Percentiles rank a stretch among this genome's conserved stretches.
Conservation (phyloP, 306 rosid species). For the Acacia crassicarpa region DNA sequence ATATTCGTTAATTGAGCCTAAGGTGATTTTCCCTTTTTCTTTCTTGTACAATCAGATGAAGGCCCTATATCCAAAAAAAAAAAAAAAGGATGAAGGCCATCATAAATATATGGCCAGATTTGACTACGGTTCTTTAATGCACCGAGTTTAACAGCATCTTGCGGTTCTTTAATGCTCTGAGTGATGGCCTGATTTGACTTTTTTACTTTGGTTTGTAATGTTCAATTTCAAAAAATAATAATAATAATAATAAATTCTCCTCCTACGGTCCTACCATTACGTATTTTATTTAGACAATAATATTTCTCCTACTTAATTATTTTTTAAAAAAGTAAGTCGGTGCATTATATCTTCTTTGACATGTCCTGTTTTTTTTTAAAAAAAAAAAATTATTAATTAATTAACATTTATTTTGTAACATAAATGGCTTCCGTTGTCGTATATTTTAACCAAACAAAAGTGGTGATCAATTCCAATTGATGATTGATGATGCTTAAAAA, state of each 20-base stretch:
- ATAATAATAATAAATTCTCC: no score
- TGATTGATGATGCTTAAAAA: not conserved
- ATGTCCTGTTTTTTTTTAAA: not conserved
- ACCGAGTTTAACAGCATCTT: conserved; percentile 10
- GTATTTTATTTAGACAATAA: not conserved
- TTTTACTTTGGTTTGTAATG: not conserved
- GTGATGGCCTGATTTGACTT: not conserved
- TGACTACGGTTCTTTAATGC: conserved; percentile 26
- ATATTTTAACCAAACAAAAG: not conserved
- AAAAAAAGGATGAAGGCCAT: not conserved
- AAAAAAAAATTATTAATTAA: not conserved
- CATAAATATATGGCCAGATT: conserved; percentile 3
- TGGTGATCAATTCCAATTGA: not conserved
- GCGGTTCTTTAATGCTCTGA: conserved; percentile 24
- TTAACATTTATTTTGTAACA: not conserved
- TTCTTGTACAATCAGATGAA: not conserved
- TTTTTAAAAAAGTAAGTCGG: not conserved
- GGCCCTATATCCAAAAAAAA: no score
- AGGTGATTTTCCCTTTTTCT: no score
- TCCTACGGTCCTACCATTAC: not conserved
- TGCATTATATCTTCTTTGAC: not conserved
- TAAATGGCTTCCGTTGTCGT: not conserved
- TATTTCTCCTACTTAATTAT: not conserved
- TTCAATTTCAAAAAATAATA: no score
- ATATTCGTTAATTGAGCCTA: no score